Base-by-base conservation (phyloP, 2,329 filamentous ascomycete species). In the Penicillium polonicum region DNA sequence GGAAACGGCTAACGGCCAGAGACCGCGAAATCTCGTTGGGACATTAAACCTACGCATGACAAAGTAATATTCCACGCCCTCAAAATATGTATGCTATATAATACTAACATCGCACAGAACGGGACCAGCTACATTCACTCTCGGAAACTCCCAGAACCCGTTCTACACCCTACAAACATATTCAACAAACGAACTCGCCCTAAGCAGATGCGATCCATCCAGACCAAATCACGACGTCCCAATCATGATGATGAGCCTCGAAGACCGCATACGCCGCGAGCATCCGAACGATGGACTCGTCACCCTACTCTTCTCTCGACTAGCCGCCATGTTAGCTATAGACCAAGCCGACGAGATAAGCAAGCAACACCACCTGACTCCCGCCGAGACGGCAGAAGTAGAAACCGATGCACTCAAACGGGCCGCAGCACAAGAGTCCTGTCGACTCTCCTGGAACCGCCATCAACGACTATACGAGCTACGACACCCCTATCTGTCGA, bases 321-420 rank as follows among this genome's bases (percentile, higher is more conserved):
- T 81, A 19, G 79, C 79, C 15, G 79, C 77, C 45, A 78, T 81
- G 66, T 69, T 80, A 21, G 79, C 79, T 8, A 76, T 80, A 31
- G 78, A 81, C 41, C 74, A 80, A 52, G 75, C 77, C 13, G 68
- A 69, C 13, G 72, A 75, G 15, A 61, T 79, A 31, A 72, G 75
- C 23, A 72, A 72, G 41, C 62, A 75, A 48, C 74, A 80, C 53
- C 63, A 70, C 12, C 69, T 81, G 8, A 65, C 74, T 3, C 72
- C 75, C 15, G 68, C 72, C 5, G 73, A 79, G 23, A 72, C 76
- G 17, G 68, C 74, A 33, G 73, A 79, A 23, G 70, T 78, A 4
- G 76, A 80, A 63, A 70, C 65, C 7, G 72, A 78, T 36, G 79
- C 79, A 4, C 71, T 81, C 17, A 72, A 69, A 23, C 69, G 75